Evolutionary conservation across 257 asterid species (phyloP).

Genomic region (Ilex asprella): DNA sequence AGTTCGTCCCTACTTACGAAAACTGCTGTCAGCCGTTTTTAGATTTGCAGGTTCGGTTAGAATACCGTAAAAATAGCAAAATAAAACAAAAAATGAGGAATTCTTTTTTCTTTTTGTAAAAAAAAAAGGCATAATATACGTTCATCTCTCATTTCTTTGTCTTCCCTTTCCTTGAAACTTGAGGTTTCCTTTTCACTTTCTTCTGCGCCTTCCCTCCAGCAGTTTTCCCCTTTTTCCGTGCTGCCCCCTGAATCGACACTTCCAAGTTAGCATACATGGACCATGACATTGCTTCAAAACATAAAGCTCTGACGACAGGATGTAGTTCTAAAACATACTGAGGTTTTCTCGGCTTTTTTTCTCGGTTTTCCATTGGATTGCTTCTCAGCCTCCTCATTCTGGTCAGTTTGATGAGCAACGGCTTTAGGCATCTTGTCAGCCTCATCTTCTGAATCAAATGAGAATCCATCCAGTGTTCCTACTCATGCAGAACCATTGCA

Average conservation of each 20-base stretch:
- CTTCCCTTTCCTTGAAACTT: conserved; percentile 56
- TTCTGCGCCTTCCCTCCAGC: conserved; percentile 58
- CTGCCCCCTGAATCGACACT: conserved; percentile 39
- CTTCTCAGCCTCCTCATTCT: conserved; percentile 48
- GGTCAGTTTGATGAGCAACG: conserved; percentile 37
- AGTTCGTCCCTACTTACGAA: too few species aligned
- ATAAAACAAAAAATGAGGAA: too few species aligned
- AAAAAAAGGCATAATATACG: too few species aligned
- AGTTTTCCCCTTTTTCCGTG: conserved; percentile 56
- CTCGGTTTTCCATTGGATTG: conserved; percentile 48
- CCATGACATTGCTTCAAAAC: conserved; percentile 1
- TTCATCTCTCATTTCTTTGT: conserved; percentile 49
- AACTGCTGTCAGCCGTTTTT: too few species aligned
- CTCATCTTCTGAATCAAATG: conserved; percentile 87
- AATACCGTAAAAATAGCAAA: too few species aligned
- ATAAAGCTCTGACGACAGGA: conserved; percentile 1
- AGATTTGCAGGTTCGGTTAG: too few species aligned
- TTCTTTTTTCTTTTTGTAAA: too few species aligned
- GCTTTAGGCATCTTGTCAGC: conserved; percentile 46
- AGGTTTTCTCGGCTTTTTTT: conserved; percentile 46
- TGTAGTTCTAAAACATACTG: conserved; percentile 31
- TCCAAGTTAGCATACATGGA: conserved; percentile 12
- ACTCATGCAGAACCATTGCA: conserved; percentile 20
- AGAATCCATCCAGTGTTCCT: conserved; percentile 91
- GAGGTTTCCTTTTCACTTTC: conserved; percentile 71